Evolutionary conservation across 176 grass and related monocot genomes (phyloP).

Genomic region (Raddia distichophylla): DNA sequence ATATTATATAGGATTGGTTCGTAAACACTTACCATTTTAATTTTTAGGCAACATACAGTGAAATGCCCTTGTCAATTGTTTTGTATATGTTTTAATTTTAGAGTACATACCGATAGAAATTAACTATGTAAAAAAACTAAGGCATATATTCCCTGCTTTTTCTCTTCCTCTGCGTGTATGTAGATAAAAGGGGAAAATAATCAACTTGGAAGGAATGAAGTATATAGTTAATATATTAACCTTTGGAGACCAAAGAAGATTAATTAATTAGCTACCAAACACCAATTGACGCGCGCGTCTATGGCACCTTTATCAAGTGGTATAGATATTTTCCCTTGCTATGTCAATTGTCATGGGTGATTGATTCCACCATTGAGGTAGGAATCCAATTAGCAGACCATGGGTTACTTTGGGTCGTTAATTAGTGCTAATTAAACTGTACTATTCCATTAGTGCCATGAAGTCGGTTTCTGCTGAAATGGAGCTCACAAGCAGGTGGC

Average conservation of each 20-base stretch:
- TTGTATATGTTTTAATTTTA: neutral
- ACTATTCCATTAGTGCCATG: constrained; percentile 1
- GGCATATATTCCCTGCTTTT: neutral
- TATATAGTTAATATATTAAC: neutral
- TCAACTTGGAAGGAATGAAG: neutral
- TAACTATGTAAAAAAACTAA: neutral
- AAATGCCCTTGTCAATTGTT: too few relatives aligned
- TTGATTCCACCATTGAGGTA: constrained; percentile 28
- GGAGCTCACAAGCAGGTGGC: constrained; percentile 17
- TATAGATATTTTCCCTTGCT: neutral
- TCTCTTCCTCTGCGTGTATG: neutral
- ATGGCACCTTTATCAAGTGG: constrained; percentile 8
- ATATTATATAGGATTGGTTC: neutral
- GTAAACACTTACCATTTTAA: too few relatives aligned
- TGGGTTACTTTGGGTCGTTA: constrained; percentile 6
- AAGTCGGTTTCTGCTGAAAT: neutral
- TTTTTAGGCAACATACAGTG: too few relatives aligned
- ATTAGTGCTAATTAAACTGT: neutral
- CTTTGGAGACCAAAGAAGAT: neutral
- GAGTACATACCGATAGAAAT: neutral
- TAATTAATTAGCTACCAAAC: neutral
- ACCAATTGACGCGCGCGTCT: neutral
- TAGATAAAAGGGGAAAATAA: neutral
- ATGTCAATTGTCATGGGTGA: constrained; percentile 20
- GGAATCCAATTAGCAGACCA: constrained; percentile 8